These are phyloP conservation scores for Termitomyces sp. DNA, from an alignment of 768 basidiomycete species.

Conservation along the genomic window DNA sequence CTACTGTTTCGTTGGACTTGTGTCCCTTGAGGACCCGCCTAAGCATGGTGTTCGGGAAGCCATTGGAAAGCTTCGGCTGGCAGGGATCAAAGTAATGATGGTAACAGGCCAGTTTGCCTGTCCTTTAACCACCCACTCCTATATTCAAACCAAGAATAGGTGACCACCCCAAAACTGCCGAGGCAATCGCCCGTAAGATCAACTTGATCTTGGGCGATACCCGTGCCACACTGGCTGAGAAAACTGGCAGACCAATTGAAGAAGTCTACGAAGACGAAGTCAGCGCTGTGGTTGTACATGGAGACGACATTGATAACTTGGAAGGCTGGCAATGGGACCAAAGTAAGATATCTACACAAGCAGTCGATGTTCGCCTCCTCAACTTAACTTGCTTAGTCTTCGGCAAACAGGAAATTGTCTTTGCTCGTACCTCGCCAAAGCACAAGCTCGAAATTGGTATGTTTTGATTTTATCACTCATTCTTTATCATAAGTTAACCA, in stretches of 20 bases:
- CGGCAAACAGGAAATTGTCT: conserved; percentile 63
- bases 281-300: conserved; percentile 60
- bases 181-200: conserved; percentile 70
- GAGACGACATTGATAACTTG: conserved; percentile 59
- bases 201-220: conserved; percentile 66
- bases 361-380: background rate
- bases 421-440: conserved; percentile 66
- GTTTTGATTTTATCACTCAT: conserved; percentile 7
- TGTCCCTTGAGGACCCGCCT: conserved; percentile 66
- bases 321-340: conserved; percentile 76
- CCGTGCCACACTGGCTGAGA: conserved; percentile 51
- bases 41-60: conserved; percentile 70
- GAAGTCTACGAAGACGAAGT: conserved; percentile 68
- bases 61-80: conserved; percentile 63
- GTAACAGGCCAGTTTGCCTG: conserved; percentile 44
- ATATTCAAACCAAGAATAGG: conserved; percentile 24
- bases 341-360: conserved; percentile 33
- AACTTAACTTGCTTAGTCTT: conserved; percentile 40
- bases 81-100: conserved; percentile 77
- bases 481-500: background rate
- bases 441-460: conserved; percentile 70
- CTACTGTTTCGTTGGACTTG: conserved; percentile 61
- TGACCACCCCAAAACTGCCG: conserved; percentile 70
- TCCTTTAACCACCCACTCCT: background rate
- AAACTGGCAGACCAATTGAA: conserved; percentile 47